Conservation (phyloP, 495 filamentous ascomycete genomes). For the Trichoderma virens region DNA sequence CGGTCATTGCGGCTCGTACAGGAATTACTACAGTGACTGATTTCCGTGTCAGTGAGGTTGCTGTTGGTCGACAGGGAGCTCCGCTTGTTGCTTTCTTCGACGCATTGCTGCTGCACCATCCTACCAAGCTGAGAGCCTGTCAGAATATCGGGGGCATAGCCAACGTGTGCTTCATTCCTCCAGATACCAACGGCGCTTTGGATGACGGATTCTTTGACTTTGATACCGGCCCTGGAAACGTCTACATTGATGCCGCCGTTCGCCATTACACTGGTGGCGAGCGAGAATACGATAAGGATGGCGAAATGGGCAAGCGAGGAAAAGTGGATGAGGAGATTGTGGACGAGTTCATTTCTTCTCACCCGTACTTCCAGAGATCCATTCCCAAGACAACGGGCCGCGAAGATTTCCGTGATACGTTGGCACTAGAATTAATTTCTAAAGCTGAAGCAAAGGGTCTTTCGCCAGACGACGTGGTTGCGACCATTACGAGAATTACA, state of each 20-base stretch:
- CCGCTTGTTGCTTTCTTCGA: slow-evolving; percentile 44
- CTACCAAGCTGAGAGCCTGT: slow-evolving; percentile 46
- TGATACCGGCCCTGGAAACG: slow-evolving; percentile 42
- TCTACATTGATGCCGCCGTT: slow-evolving; percentile 38
- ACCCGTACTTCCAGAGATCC: slow-evolving; percentile 40
- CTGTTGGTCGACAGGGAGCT: slow-evolving; percentile 37
- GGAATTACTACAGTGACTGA: slow-evolving; percentile 39
- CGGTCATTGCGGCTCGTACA: slow-evolving; percentile 31
- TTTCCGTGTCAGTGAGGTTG: slow-evolving; percentile 37
- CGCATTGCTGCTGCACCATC: slow-evolving; percentile 46
- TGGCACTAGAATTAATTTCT: slow-evolving; percentile 39
- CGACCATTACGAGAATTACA: slow-evolving; percentile 50
- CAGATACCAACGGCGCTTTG: slow-evolving; percentile 41
- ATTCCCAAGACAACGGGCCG: slow-evolving; percentile 54
- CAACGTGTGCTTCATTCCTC: slow-evolving; percentile 53
- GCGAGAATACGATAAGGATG: slow-evolving; percentile 41
- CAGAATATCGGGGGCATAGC: slow-evolving; percentile 55
- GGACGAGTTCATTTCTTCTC: slow-evolving; percentile 38
- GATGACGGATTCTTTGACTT: slow-evolving; percentile 41
- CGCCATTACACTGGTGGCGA: slow-evolving; percentile 37
- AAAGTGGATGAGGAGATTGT: slow-evolving; percentile 46
- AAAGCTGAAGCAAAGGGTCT: not conserved
- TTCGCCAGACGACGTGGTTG: slow-evolving; percentile 36
- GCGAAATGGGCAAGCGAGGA: slow-evolving; percentile 45
- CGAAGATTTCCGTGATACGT: slow-evolving; percentile 48